Evolutionary conservation across 345 rosid species (phyloP), one percentile per base, ranked within the genome.

Genomic region (Gossypium australe): DNA sequence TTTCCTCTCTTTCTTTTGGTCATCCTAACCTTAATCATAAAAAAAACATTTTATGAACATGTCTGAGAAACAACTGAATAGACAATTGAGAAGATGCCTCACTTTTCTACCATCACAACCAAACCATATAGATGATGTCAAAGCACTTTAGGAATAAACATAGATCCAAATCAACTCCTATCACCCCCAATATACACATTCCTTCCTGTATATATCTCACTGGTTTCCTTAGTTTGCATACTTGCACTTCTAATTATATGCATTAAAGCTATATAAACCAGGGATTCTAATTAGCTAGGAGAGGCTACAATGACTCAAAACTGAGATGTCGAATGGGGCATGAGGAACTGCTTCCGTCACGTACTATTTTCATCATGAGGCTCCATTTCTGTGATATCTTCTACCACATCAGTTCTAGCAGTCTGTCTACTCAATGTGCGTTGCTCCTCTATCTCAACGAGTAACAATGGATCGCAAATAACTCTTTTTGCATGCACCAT

Each of bases 381-480:
- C 27, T 45, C 76, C 49, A 16, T 45, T 16, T 62, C 87, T 34
- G 99, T 95, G 78, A 87, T 87, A 82, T 93, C 99, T 87, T 95
- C 97, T 12, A 95, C 80, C 10, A 79, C 84, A 24, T 83, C 85
- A 1, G 86, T 65, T 25, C 80, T 76, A 10, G 73, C 82, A 74
- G 79, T 60, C 76, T 86, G 83, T 76, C 80, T 88, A 62, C 77
- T 85, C 79, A 57, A 72, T 2, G 85, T 51, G n/a, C 92, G 86
- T 84, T 89, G 38, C 78, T 93, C 97, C 45, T 88, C 94, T 7
- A 95, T 91, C 76, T 95, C 98, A 52, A 79, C 65, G 45, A 58
- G 84, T 75, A 95, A 84, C 76, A 86, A 71, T 3, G 89, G 80
- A 77, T 95, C 98, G 17, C 88, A 87, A 24, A 76, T 60, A 77